Conservation (phyloP, 768 basidiomycete genomes). For the Termitomyces sp. region DNA sequence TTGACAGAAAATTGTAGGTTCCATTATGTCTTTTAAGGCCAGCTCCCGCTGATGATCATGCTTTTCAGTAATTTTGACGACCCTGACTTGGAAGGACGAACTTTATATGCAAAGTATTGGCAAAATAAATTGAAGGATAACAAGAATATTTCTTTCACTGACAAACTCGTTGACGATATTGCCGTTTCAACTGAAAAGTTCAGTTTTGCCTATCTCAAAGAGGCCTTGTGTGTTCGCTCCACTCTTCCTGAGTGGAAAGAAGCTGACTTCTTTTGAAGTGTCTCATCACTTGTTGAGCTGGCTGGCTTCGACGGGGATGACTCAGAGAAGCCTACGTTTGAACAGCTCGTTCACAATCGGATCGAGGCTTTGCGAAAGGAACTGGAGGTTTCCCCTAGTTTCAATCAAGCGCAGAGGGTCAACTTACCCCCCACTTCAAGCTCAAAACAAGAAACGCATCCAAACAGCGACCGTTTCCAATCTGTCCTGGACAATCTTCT, state of each 20-base stretch:
- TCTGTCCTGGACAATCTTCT: constrained; percentile 8
- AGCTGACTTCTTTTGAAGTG: constrained; percentile 31
- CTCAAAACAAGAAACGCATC: not conserved
- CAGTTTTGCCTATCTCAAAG: constrained; percentile 87
- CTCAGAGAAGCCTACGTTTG: constrained; percentile 40
- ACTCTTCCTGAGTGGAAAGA: not conserved
- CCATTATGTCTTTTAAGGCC: not conserved
- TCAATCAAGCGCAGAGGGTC: not conserved
- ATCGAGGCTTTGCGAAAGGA: constrained; percentile 62
- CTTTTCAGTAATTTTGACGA: constrained; percentile 66
- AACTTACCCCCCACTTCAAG: not conserved
- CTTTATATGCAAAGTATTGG: constrained; percentile 74
- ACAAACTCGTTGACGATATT: constrained; percentile 53
- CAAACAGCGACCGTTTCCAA: constrained; percentile 13
- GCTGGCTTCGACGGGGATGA: constrained; percentile 45
- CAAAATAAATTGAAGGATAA: constrained; percentile 67
- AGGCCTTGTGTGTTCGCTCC: constrained; percentile 69
- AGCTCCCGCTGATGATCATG: not conserved
- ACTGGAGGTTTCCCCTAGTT: constrained; percentile 40
- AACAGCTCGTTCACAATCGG: constrained; percentile 43
- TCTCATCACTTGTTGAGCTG: constrained; percentile 67
- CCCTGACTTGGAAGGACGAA: constrained; percentile 59
- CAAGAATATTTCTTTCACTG: constrained; percentile 60
- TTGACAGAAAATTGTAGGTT: constrained; percentile 81
- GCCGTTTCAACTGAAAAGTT: constrained; percentile 60